Evolutionary conservation across 2,329 filamentous ascomycete genomes (phyloP), one percentile per base, ranked within the genome.

Genomic region (Xylaria sp.): DNA sequence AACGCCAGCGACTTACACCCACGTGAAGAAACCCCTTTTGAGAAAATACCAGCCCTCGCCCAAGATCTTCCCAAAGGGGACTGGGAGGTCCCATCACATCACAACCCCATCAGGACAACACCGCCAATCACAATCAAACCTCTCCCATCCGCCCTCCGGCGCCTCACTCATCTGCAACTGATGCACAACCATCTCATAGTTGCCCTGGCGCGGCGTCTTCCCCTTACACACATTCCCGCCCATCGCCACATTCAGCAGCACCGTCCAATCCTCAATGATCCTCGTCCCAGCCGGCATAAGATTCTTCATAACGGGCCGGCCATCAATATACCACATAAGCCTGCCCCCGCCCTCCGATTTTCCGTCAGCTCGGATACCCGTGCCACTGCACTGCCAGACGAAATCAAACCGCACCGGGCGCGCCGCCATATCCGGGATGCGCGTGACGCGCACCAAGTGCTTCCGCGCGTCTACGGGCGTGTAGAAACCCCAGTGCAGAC

Each of bases 191-290:
- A 85, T 76, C 59, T 85, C 83, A 66, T 86, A 85, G 19, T 73
- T 70, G 0, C 83, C 83, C 63, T 84, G 78, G 0, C 66, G 69
- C 0, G 83, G 83, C 11, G 75, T 71, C 66, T 76, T 77, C 0
- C 81, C 82, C 13, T 76, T 71, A 63, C 82, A 84, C 4, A 85
- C 83, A 60, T 81, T 84, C 0, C 83, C 83, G 0, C 83, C 83
- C 79, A 86, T 84, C 1, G 83, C 83, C n/a, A 86, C 76, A 59
- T 86, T 86, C 16, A 86, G 76, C 60, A 85, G 70, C 7, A 86
- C 72, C 16, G 77, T 78, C 72, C 79, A 85, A 30, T 85, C 83
- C 58, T 79, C 77, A 71, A 86, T 76, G 4, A 78, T 75, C 10
- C 83, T 73, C 2, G 80, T 84, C 0, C 82, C 81, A 1, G 68